These are phyloP conservation scores for Cryptosporidium parvum DNA, from an alignment of 169 alveolate genomes.

Conservation along the genomic window DNA sequence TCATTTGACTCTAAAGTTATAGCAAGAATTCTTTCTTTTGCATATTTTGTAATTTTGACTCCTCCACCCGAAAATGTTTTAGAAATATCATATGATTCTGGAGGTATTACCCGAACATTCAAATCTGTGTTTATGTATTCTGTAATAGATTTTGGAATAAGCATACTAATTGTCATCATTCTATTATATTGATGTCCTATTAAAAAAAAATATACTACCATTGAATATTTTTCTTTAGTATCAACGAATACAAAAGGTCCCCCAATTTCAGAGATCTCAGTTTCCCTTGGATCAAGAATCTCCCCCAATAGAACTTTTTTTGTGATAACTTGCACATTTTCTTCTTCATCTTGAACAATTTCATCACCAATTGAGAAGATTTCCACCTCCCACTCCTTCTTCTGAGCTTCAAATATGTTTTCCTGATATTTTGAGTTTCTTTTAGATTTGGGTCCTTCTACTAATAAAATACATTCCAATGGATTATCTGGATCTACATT, in stretches of 20 bases:
- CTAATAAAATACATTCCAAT: slow-evolving; percentile 34
- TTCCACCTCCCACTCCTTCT: slow-evolving; percentile 53
- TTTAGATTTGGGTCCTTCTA: not conserved
- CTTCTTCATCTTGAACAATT: not conserved
- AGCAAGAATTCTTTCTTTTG: slow-evolving; percentile 6
- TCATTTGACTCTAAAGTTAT: slow-evolving; percentile 35
- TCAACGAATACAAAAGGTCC: slow-evolving; percentile 63
- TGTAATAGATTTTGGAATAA: slow-evolving; percentile 19
- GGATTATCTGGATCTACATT: slow-evolving; percentile 27
- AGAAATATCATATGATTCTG: not conserved
- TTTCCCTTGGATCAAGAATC: slow-evolving; percentile 52
- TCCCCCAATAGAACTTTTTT: slow-evolving; percentile 34
- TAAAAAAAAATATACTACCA: slow-evolving; percentile 39
- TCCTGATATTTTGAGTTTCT: not conserved
- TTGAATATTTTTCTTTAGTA: slow-evolving; percentile 12
- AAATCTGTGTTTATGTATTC: slow-evolving; percentile 24
- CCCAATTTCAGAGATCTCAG: slow-evolving; percentile 39
- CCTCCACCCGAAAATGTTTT: not conserved
- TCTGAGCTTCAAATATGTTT: not conserved
- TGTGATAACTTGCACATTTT: slow-evolving; percentile 2
- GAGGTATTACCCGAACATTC: slow-evolving; percentile 10
- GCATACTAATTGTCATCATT: slow-evolving; percentile 40
- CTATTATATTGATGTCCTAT: slow-evolving; percentile 30
- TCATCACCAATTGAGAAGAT: not conserved
- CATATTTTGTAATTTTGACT: not conserved